Percentiles rank a stretch among this genome's conserved stretches.
Conservation (phyloP, 257 asterid genomes). For the Fraxinus anomala region DNA sequence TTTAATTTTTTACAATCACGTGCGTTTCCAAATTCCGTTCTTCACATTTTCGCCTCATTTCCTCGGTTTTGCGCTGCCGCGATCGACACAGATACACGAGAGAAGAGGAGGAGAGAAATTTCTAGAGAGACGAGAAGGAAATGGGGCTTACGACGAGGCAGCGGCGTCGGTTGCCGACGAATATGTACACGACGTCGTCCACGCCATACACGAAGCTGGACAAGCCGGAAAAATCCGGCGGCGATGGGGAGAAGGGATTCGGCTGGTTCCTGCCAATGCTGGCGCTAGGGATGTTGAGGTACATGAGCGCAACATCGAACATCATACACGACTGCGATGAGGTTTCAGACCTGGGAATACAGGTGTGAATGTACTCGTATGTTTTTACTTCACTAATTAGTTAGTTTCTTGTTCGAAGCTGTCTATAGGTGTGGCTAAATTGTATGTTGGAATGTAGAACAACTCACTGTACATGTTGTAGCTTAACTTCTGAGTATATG, state of each 20-base stretch:
- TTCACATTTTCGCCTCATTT: too few species aligned
- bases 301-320: slow-evolving; percentile 91
- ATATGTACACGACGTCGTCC: slow-evolving; percentile 44
- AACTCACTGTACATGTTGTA: not conserved
- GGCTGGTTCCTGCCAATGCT: slow-evolving; percentile 82
- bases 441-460: not conserved
- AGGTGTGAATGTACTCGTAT: slow-evolving; percentile 39
- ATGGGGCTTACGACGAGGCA: slow-evolving; percentile 78
- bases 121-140: slow-evolving; percentile 20
- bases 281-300: slow-evolving; percentile 64
- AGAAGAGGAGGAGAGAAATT: not conserved
- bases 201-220: slow-evolving; percentile 70
- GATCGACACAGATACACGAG: too few species aligned
- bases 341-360: slow-evolving; percentile 98
- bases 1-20: too few species aligned
- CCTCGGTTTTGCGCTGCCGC: too few species aligned
- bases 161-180: slow-evolving; percentile 62
- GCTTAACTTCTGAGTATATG: not conserved
- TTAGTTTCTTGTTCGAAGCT: not conserved
- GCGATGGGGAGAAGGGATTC: slow-evolving; percentile 49
- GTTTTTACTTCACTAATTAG: slow-evolving; percentile 6
- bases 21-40: too few species aligned
- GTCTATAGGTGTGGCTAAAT: not conserved
- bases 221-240: slow-evolving; percentile 56
- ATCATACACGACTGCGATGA: slow-evolving; percentile 97